Evolutionary conservation across 2,329 filamentous ascomycete genomes (phyloP), one percentile per base, ranked within the genome.

Genomic region (Endothia cerciana): DNA sequence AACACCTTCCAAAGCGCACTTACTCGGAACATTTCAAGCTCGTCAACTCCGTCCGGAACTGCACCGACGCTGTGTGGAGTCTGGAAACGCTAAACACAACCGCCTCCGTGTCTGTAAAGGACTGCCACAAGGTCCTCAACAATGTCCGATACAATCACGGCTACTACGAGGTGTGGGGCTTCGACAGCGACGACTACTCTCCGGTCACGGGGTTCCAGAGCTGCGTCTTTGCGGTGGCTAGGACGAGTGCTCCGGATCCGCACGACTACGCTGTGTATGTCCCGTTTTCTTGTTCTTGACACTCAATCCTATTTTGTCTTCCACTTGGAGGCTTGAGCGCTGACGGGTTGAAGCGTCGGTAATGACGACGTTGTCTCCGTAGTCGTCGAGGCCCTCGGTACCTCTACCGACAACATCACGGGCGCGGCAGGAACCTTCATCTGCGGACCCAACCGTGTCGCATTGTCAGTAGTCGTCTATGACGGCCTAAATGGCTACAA

Each of bases 111-210:
- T 38, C 22, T 1, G 45, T 47, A 5, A 25, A 33, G 5, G 62
- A 67, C 45, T 67, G 65, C 43, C 6, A 28, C 19, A 36, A 61
- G 25, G 30, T 67, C 2, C 47, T 59, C n/a, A 36, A 19, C 1
- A 64, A 65, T 45, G 33, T 45, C 25, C 28, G 53, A 17, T 62
- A 62, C 45, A 67, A 67, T 38, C 59, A 56, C 22, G 65, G 65
- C 33, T 67, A 62, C 28, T 67, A 62, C 59, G 65, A 67, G 47
- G 28, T 67, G 19, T 67, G 65, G 65, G 30, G 56, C 11, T 67
- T 67, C n/a, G 38, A 55, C 1, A 56, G 30, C 47, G 17, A 55
- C 30, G 28, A 38, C 13, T 67, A 62, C 33, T 56, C 55, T 10
- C 65, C 65, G 1, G 45, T 67, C 22, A 57, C 59, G 1, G 65